Base-by-base conservation (phyloP, 352 stramenopile genomes). In the Plasmopara viticola region DNA sequence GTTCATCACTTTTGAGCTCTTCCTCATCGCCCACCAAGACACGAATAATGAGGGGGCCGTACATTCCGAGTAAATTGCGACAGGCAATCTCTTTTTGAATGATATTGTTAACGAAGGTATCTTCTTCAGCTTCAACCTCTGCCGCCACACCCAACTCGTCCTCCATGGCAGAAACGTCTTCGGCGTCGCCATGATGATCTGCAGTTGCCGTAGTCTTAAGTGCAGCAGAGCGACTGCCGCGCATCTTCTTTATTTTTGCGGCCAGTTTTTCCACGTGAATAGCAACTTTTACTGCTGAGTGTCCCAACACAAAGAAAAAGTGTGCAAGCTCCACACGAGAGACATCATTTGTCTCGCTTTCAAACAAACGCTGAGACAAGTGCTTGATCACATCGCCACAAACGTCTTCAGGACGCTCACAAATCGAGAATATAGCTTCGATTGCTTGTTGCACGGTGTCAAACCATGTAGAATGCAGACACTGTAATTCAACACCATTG, bases 241-340 rank as follows among this genome's bases (percentile, higher is more conserved):
- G 65, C 14, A 93, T 72, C 53, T 93, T 77, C 54, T 96, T 95
- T 30, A 92, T 66, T 35, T 77, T 79, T 0, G 76, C 79, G 25
- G 84, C 92, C 10, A 98, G 56, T 13, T 76, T 78, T 62, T 99
- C 96, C 20, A 96, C 94, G 54, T 97, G 94, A 53, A 98, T 92
- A 0, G 97, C 78, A 14, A 97, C 78, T 58, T 95, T 93, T 20
- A 98, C 80, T n/a, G 94, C 86, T 43, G 96, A 88, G 51, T 98
- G 92, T 9, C 96, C 96, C 31, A 98, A 63, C 8, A 98, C 81
- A 62, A 98, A 98, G 41, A 98, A 86, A 55, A 98, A 97, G 50
- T 96, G 79, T 5, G 90, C 84, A 17, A 98, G 70, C 66, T 84
- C 78, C 25, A 80, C 68, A 5, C 67, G 62, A 6, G 70, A 76